phyloP scores from a whole-genome alignment of 2,329 filamentous ascomycete species.

The Diaporthe vexans region DNA sequence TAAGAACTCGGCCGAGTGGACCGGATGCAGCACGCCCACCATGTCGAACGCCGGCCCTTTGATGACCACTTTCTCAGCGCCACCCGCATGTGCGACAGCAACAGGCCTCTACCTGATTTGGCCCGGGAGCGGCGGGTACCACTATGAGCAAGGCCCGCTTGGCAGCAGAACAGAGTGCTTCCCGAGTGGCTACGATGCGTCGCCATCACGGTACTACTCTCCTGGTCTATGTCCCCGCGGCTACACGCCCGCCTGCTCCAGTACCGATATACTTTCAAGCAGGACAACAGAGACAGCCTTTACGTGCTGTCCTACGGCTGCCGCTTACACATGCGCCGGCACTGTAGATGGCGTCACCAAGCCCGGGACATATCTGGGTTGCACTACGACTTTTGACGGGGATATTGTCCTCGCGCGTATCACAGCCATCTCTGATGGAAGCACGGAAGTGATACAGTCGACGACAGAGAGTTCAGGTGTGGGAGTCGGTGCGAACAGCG shows the following conservation, averaged over 20 bases:
- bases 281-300: slow-evolving; percentile 47
- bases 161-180: slow-evolving; percentile 46
- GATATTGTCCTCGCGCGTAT: slow-evolving; percentile 42
- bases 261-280: slow-evolving; percentile 39
- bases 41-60: slow-evolving; percentile 46
- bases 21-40: slow-evolving; percentile 14
- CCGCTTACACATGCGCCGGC: slow-evolving; percentile 45
- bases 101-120: slow-evolving; percentile 47
- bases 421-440: slow-evolving; percentile 44
- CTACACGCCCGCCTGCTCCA: slow-evolving; percentile 48
- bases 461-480: slow-evolving; percentile 26
- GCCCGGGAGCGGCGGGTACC: slow-evolving; percentile 39
- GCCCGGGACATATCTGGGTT: slow-evolving; percentile 41
- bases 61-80: slow-evolving; percentile 48
- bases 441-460: slow-evolving; percentile 20
- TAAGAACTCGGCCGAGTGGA: slow-evolving; percentile 37
- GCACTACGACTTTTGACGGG: slow-evolving; percentile 45
- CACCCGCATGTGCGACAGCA: slow-evolving; percentile 45
- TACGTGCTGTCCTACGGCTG: slow-evolving; percentile 47
- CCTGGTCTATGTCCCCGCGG: slow-evolving; percentile 47
- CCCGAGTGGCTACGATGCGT: slow-evolving; percentile 46
- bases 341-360: neutral
- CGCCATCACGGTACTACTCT: slow-evolving; percentile 47
- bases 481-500: slow-evolving; percentile 34
- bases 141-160: slow-evolving; percentile 48